phyloP scores from a whole-genome alignment of 2,329 filamentous ascomycete genomes.

The Neofusicoccum ribis region DNA sequence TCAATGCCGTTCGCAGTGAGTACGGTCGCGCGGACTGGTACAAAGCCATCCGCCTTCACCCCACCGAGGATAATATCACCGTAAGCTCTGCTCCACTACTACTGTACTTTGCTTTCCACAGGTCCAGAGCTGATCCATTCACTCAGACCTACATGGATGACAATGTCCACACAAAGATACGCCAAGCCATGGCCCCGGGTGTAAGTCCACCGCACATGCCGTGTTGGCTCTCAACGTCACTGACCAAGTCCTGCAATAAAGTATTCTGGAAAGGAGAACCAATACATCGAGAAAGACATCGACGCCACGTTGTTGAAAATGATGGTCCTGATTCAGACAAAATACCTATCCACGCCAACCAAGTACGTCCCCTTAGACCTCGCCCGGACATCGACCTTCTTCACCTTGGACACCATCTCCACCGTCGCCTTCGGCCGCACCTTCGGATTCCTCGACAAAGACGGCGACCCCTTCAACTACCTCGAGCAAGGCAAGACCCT shows the following conservation, averaged over 20 bases:
- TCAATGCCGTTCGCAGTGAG: constrained; percentile 43
- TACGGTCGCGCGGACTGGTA: constrained; percentile 43
- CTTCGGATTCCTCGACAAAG: constrained; percentile 52
- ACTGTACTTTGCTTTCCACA: too few species aligned
- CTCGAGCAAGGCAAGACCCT: constrained; percentile 47
- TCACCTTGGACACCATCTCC: constrained; percentile 45
- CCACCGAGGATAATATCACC: constrained; percentile 42
- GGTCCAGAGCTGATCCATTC: too few species aligned
- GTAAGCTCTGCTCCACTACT: too few species aligned
- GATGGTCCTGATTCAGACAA: not conserved
- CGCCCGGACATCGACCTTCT: constrained; percentile 38
- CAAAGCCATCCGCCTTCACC: constrained; percentile 39
- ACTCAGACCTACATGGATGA: constrained; percentile 37
- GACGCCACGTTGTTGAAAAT: not conserved
- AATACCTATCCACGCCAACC: constrained; percentile 25
- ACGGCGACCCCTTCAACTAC: constrained; percentile 51
- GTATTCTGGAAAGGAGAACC: not conserved
- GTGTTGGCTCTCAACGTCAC: too few species aligned
- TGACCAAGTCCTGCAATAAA: not conserved
- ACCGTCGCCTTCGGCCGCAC: constrained; percentile 44
- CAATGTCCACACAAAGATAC: constrained; percentile 36
- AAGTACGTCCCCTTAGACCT: constrained; percentile 33
- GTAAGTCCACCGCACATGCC: constrained; percentile 28
- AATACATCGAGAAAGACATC: not conserved
- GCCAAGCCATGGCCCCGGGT: constrained; percentile 38